A percentile compares a stretch with the other conserved stretches of the same genome.
These are phyloP conservation scores for Neospermospora avenae DNA, from an alignment of 2,329 filamentous ascomycete species.

Conservation along the genomic window DNA sequence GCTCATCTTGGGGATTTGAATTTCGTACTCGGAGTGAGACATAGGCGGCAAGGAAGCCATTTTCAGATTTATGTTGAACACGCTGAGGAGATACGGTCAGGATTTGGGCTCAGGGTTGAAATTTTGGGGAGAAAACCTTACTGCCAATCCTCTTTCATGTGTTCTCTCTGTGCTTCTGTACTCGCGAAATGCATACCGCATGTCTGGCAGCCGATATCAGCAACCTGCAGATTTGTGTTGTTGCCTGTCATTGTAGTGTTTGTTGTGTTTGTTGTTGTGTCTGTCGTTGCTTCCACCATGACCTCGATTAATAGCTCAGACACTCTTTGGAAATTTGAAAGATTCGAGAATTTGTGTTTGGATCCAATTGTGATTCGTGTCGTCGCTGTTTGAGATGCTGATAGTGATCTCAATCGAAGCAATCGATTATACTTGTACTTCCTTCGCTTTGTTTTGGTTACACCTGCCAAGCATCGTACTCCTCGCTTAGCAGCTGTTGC, in stretches of 20 bases:
- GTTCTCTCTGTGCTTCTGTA: constrained; percentile 11
- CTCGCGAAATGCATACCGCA: constrained; percentile 12
- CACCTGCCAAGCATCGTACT: neutral
- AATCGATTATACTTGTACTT: neutral
- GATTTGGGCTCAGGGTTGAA: too few species aligned
- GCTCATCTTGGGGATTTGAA: constrained; percentile 9
- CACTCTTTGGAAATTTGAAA: neutral
- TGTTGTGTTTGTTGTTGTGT: neutral
- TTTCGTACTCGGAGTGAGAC: constrained; percentile 12
- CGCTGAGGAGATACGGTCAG: constrained; percentile 10
- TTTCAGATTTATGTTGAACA: constrained; percentile 24
- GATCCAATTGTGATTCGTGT: neutral
- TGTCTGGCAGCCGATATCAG: constrained; percentile 6
- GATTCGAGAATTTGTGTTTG: neutral
- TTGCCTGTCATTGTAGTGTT: neutral
- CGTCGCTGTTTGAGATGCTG: too few species aligned
- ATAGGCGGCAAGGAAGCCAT: constrained; percentile 21
- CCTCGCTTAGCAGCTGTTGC: neutral
- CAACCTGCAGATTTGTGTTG: neutral
- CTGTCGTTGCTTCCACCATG: neutral
- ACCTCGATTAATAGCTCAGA: neutral
- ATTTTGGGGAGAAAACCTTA: neutral
- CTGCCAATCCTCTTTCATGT: constrained; percentile 21
- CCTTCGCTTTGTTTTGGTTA: neutral
- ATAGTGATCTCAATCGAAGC: neutral